Evolutionary conservation across 768 basidiomycete genomes (phyloP), one percentile per base, ranked within the genome.

Genomic region (Arthromyces matolae): DNA sequence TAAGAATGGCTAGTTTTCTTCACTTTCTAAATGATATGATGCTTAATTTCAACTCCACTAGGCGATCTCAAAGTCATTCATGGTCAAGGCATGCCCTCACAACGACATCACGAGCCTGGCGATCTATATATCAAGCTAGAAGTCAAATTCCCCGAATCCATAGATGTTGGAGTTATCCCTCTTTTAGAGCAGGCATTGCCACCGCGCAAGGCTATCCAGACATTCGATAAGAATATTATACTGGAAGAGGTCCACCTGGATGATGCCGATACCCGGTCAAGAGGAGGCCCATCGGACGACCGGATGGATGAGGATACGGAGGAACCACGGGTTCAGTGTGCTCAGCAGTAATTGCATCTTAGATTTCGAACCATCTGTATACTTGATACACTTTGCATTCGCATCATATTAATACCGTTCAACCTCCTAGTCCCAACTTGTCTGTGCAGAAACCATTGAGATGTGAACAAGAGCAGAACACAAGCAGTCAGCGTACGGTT

Each of bases 31-130:
- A 34, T 16, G 6, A 10, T n/a, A 9, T n/a, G n/a, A n/a, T n/a
- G n/a, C n/a, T 10, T 40, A 14, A 19, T 43, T 13, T 24, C 25
- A 39, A 25, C 53, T 27, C 34, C 29, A 50, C 7, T 37, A 94
- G 95, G 88, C 51, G 85, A 88, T 35, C 62, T 93, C 61, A 97
- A 96, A 70, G 85, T 94, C 55, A 86, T 99, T 58, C 80, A 80
- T 40, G 90, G 89, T 4, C 94, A 98, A 71, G 96, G 96, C 52
- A 99, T 99, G 96, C 96, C 95, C 10, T 97, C 96, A 42, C 89
- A 89, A 66, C 84, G 96, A 51, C 95, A 98, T 70, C 96, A 98
- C 70, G 93, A 99, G 63, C 80, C 84, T 32, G 96, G 96, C 31
- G 93, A 98, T 68, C 79, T 99, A 51, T 93, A 81, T 64, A 78